Percentiles rank a stretch among this genome's conserved stretches.
Evolutionary conservation across 139 green algal genomes (phyloP).

Genomic region (Tetraselmis chui): DNA sequence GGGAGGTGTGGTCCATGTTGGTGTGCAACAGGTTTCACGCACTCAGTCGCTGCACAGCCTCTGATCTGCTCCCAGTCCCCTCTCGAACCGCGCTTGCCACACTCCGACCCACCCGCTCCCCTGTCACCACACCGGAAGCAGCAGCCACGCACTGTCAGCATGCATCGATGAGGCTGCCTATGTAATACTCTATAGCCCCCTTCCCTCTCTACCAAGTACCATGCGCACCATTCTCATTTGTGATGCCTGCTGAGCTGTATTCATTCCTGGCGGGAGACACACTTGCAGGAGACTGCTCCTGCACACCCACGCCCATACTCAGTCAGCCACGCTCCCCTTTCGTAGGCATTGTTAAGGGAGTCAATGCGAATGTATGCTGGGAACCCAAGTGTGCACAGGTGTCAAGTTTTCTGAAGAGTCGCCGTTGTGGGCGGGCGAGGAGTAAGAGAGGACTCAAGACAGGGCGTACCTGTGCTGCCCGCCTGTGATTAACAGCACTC

Average conservation of each 20-base stretch:
- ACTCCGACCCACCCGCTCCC: not conserved
- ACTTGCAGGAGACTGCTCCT: not conserved
- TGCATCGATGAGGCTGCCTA: not conserved
- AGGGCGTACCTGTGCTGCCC: not conserved
- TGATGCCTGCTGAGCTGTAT: not conserved
- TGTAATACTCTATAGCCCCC: not conserved
- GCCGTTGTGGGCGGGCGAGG: not conserved
- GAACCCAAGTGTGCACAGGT: not conserved
- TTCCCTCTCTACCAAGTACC: not conserved
- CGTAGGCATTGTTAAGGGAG: too few relatives aligned
- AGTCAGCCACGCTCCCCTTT: too few relatives aligned
- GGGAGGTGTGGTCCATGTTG: not conserved
- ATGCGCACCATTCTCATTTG: not conserved
- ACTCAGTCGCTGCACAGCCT: not conserved
- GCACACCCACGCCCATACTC: not conserved
- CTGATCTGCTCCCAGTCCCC: not conserved
- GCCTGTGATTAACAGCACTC: not conserved
- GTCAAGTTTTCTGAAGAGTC: not conserved
- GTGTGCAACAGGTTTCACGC: not conserved
- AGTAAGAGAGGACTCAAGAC: too few relatives aligned
- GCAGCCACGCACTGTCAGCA: not conserved
- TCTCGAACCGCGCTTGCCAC: not conserved
- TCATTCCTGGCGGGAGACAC: too few relatives aligned
- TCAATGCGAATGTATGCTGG: not conserved
- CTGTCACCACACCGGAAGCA: too few relatives aligned